Conservation (phyloP, 106 monocot genomes). For the Posidonia australis region DNA sequence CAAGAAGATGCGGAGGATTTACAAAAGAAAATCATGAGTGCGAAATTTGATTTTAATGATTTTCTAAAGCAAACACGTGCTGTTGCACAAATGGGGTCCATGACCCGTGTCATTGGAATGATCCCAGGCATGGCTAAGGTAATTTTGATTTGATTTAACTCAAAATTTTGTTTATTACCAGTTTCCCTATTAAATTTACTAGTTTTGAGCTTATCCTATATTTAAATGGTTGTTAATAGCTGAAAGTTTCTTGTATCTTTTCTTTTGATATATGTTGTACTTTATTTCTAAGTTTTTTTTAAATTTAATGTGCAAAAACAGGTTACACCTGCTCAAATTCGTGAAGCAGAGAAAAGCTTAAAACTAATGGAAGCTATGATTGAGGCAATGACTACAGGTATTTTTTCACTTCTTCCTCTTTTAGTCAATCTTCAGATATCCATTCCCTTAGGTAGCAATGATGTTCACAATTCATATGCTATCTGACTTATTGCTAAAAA, state of each 20-base stretch:
- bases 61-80: slow-evolving; percentile 92
- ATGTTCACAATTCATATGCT: not conserved
- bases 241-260: no score
- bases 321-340: slow-evolving; percentile 97
- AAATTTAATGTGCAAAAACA: slow-evolving; percentile 9
- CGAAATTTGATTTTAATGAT: slow-evolving; percentile 95
- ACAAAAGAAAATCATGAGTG: slow-evolving; percentile 96
- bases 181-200: no score
- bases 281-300: not conserved
- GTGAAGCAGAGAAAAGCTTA: slow-evolving; percentile 91
- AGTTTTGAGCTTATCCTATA: no score
- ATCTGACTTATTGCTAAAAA: no score
- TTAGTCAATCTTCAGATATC: not conserved
- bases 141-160: slow-evolving; percentile 4
- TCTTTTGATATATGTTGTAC: no score
- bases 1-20: slow-evolving; percentile 95
- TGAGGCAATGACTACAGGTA: slow-evolving; percentile 87
- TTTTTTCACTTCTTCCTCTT: not conserved
- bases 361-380: slow-evolving; percentile 90
- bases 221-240: no score
- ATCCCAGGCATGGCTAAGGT: slow-evolving; percentile 98
- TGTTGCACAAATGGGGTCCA: slow-evolving; percentile 93
- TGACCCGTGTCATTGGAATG: slow-evolving; percentile 93
- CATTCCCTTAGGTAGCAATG: not conserved
- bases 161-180: no score